Conservation (phyloP, 1,139 yeast genomes). For the Pichia sorboxylosa region DNA sequence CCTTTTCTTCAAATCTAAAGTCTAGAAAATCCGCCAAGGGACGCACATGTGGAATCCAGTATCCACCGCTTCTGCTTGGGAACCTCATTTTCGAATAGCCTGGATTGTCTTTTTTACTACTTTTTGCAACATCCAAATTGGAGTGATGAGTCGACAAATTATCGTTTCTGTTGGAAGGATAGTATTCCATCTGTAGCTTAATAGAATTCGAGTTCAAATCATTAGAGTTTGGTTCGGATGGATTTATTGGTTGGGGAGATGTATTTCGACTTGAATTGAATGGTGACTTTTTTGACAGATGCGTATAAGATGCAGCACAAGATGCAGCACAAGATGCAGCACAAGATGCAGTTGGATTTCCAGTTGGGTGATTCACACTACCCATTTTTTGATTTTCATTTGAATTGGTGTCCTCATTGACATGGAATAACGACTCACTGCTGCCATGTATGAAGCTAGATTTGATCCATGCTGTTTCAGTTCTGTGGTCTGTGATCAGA, state of each 20-base stretch:
- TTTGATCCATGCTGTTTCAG: constrained; percentile 1
- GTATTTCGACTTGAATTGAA: no score
- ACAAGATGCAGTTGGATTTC: no score
- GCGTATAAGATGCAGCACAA: no score
- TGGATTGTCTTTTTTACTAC: constrained; percentile 2
- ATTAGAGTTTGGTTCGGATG: neutral
- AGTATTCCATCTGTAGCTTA: no score
- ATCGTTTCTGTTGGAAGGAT: no score
- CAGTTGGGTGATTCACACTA: no score
- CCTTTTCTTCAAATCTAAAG: neutral
- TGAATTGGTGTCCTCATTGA: neutral
- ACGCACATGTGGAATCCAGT: constrained; percentile 2
- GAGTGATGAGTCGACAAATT: neutral
- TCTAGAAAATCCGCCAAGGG: constrained; percentile 5
- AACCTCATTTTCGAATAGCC: neutral
- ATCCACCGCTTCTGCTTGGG: constrained; percentile 2
- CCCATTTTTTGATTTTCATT: no score
- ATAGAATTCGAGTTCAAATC: no score
- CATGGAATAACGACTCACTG: neutral
- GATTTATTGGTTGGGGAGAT: neutral
- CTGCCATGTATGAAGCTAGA: neutral
- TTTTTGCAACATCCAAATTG: neutral
- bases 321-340: no score
- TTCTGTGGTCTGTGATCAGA: neutral
- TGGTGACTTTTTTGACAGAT: no score